Evolutionary conservation across 495 filamentous ascomycete genomes (phyloP).

Genomic region (Aspergillus homomorphus): DNA sequence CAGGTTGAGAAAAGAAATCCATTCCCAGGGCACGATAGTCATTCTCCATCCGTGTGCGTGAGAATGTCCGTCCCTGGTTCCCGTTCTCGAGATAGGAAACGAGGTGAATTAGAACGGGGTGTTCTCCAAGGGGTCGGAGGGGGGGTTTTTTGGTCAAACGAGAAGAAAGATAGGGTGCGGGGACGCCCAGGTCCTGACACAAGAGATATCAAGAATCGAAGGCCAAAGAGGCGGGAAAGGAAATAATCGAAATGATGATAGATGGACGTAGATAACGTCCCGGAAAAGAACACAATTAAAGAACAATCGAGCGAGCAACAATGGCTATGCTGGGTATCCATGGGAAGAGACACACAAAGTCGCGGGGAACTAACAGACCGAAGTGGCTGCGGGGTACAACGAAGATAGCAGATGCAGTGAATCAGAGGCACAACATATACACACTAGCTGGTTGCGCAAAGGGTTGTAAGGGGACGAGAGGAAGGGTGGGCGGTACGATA

Average conservation of each 20-base stretch:
- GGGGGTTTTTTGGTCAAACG: constrained; percentile 22
- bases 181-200: neutral
- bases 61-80: constrained; percentile 16
- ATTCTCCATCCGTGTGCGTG: constrained; percentile 26
- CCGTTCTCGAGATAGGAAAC: neutral
- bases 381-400: neutral
- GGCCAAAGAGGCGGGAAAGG: neutral
- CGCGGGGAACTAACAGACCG: constrained; percentile 7
- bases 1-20: neutral
- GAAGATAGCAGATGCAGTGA: neutral
- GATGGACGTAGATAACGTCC: neutral
- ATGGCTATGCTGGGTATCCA: constrained; percentile 39
- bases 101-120: neutral
- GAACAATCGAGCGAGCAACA: constrained; percentile 1
- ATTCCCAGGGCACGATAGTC: constrained; percentile 11
- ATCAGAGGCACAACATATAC: neutral
- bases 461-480: neutral
- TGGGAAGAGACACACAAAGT: constrained; percentile 26
- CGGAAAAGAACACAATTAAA: constrained; percentile 4
- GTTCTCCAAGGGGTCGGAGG: neutral
- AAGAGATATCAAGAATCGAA: neutral
- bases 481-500: neutral
- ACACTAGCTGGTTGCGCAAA: neutral
- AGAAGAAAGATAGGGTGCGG: constrained; percentile 19
- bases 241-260: constrained; percentile 1